Evolutionary conservation across 2,329 filamentous ascomycete genomes (phyloP).

Genomic region (Davidsoniella virescens): DNA sequence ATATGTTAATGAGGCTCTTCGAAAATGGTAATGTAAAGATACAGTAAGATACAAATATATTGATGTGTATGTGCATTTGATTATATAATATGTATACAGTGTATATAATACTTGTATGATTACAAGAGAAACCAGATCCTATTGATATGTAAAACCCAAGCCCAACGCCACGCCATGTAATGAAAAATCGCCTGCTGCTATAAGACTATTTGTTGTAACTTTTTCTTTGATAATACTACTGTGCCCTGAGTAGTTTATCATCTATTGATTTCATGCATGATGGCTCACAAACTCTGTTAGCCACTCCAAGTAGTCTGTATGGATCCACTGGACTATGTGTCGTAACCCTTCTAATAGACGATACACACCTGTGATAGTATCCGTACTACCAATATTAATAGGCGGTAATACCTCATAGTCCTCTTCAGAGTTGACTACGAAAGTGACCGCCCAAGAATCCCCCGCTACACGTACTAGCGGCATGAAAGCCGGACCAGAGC

Average conservation of each 20-base stretch:
- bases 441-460: conserved; percentile 8
- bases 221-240: background rate
- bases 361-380: conserved; percentile 10
- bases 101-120: too few relatives aligned
- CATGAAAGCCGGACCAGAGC: conserved; percentile 8
- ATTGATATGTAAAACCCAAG: too few relatives aligned
- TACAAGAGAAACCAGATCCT: too few relatives aligned
- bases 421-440: conserved; percentile 10
- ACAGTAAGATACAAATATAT: too few relatives aligned
- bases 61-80: too few relatives aligned
- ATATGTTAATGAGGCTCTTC: too few relatives aligned
- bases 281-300: conserved; percentile 9
- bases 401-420: conserved; percentile 10
- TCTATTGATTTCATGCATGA: background rate
- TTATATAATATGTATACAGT: too few relatives aligned
- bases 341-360: conserved; percentile 8
- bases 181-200: background rate
- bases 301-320: conserved; percentile 9
- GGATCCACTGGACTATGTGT: conserved; percentile 6
- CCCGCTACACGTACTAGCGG: conserved; percentile 8
- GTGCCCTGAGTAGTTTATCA: too few relatives aligned
- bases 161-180: too few relatives aligned
- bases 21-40: too few relatives aligned
- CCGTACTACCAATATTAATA: conserved; percentile 9
- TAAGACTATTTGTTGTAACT: background rate